These are phyloP conservation scores for Carex cristatella DNA, from an alignment of 176 grass and related monocot species.

Conservation along the genomic window DNA sequence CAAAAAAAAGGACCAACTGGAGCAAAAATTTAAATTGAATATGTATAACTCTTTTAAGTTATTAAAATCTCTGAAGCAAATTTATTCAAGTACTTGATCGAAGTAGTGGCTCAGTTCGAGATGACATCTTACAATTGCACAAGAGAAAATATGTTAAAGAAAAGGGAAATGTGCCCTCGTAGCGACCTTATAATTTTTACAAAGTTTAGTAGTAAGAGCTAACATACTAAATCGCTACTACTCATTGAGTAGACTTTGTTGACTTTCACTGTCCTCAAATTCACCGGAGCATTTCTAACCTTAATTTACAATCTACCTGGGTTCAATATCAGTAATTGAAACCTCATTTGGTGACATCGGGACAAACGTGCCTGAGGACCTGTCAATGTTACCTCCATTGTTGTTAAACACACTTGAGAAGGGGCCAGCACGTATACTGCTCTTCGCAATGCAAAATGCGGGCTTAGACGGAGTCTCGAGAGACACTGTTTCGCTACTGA, in stretches of 20 bases:
- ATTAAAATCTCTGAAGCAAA: not conserved
- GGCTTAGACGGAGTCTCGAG: conserved; percentile 13
- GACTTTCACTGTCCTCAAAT: not conserved
- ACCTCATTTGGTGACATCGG: conserved; percentile 28
- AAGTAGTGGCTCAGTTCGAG: not conserved
- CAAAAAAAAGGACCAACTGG: no score
- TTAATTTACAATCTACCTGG: conserved; percentile 17
- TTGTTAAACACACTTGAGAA: not conserved
- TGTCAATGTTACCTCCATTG: not conserved
- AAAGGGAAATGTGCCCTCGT: not conserved
- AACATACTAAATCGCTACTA: not conserved
- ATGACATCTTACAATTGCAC: not conserved
- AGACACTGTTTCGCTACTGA: conserved; percentile 28
- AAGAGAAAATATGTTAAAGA: not conserved
- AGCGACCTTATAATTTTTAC: not conserved
- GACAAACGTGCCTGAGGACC: not conserved
- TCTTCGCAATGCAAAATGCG: conserved; percentile 23
- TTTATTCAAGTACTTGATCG: not conserved
- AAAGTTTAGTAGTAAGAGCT: not conserved
- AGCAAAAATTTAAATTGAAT: not conserved
- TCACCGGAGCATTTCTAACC: not conserved
- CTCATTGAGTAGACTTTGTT: not conserved
- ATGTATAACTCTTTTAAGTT: not conserved
- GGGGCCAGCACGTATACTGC: not conserved
- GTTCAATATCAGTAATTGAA: conserved; percentile 31